phyloP scores from a whole-genome alignment of 202 grass and related monocot genomes.

The Schoenoplectus triqueter region DNA sequence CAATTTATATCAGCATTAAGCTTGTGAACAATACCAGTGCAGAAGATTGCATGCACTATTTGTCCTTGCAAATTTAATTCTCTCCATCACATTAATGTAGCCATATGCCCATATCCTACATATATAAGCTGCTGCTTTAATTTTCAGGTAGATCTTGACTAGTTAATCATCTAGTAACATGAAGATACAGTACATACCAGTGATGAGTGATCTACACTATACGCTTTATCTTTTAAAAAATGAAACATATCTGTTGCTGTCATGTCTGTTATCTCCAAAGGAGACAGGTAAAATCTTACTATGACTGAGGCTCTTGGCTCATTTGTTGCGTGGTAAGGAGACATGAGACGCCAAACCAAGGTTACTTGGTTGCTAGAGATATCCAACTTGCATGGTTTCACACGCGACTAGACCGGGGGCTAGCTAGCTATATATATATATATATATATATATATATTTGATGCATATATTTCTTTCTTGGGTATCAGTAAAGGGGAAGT shows the following conservation, averaged over 20 bases:
- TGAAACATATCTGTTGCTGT: not conserved
- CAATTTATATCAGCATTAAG: not conserved
- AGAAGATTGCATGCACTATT: not conserved
- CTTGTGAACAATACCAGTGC: not conserved
- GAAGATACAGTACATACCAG: not conserved
- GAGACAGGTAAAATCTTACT: conserved; percentile 39
- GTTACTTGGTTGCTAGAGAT: not conserved
- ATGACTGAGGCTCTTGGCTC: conserved; percentile 3
- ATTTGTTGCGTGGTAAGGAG: conserved; percentile 36
- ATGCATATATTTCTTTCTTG: conserved; percentile 37
- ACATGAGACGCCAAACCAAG: conserved; percentile 30
- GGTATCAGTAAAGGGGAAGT: conserved; percentile 10
- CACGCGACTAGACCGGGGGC: not conserved
- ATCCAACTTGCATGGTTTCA: conserved; percentile 16
- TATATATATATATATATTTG: not conserved
- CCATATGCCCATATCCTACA: not conserved
- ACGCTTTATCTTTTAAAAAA: not conserved
- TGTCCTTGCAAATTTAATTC: not conserved
- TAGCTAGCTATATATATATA: not conserved
- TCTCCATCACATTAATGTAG: not conserved
- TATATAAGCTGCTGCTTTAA: not conserved
- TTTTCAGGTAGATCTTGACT: not conserved
- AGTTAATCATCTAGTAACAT: not conserved
- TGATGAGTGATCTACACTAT: not conserved
- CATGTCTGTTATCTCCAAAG: conserved; percentile 35